Base-by-base conservation (phyloP, 1,284 basidiomycete genomes). In the Entoloma clypeatum region DNA sequence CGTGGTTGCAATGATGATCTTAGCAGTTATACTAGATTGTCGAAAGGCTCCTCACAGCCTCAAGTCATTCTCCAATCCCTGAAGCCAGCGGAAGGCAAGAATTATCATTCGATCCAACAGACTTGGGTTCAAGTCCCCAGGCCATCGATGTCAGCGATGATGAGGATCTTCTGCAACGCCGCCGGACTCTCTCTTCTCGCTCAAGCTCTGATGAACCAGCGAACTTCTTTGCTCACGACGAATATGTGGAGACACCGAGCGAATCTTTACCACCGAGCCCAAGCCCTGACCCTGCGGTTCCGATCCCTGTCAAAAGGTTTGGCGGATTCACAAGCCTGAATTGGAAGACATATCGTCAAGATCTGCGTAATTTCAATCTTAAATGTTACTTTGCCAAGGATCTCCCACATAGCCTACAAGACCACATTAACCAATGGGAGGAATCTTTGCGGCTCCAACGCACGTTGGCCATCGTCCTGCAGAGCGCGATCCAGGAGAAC, bases 401-500 rank as follows among this genome's bases (percentile, higher is more conserved):
- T 44, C 60, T 81, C 13, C 70, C 73, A 0, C 71, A 73, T 44
- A 49, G 58, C 2, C 51, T 80, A 3, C 72, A 78, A 39, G 76
- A 81, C 49, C 58, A 71, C 40, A 70, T 81, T 55, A 77, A 79
- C 51, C 47, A 51, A 7, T 61, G 71, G 43, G 60, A 67, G 1
- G 52, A 54, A 0, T 50, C 55, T 14, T 61, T 59, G 17, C 61
- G 63, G 10, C 53, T 60, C 28, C 60, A 68, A 1, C 56, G 54
- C 0, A 52, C 59, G 10, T 65, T 70, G 45, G 67, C 71, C 16
- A 47, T 58, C 2, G 61, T 84, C 1, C 79, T 85, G 39, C 70
- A 79, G 51, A 66, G 72, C 2, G 71, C 70, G 44, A 82, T 86
- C 5, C 57, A 61, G 5, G 71, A 78, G 45, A 75, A 73, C 36